Evolutionary conservation across 208 protist genomes (phyloP).

Genomic region (Phytomonas francai): DNA sequence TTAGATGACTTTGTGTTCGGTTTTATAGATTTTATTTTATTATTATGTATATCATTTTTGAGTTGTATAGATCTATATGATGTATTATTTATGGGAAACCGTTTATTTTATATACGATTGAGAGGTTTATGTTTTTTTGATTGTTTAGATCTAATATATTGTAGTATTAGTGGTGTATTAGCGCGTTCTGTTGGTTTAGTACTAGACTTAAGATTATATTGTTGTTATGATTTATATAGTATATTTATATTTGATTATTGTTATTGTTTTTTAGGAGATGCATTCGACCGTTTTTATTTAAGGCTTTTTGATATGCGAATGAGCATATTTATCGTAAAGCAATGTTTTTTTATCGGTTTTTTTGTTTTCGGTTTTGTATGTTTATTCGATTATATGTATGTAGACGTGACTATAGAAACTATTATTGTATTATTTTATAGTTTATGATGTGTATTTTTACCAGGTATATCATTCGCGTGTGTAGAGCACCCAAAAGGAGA

Average conservation of each 20-base stretch:
- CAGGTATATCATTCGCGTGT: slow-evolving; percentile 46
- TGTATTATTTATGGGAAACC: slow-evolving; percentile 45
- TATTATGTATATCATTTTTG: slow-evolving; percentile 52
- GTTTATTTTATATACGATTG: slow-evolving; percentile 47
- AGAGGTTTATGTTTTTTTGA: slow-evolving; percentile 35
- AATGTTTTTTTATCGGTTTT: slow-evolving; percentile 72
- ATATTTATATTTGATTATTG: slow-evolving; percentile 52
- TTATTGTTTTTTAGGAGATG: slow-evolving; percentile 51
- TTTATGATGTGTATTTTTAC: slow-evolving; percentile 52
- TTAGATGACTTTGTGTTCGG: slow-evolving; percentile 58
- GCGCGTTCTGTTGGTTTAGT: slow-evolving; percentile 33
- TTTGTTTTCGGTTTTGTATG: slow-evolving; percentile 61
- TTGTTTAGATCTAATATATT: slow-evolving; percentile 39
- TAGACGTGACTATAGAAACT: slow-evolving; percentile 46
- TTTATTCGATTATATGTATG: slow-evolving; percentile 72
- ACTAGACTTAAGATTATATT: slow-evolving; percentile 38
- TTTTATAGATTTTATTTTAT: slow-evolving; percentile 62
- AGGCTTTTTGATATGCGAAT: slow-evolving; percentile 53
- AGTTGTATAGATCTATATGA: slow-evolving; percentile 54
- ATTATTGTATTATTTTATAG: slow-evolving; percentile 52
- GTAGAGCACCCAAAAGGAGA: slow-evolving; percentile 56
- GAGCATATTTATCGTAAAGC: slow-evolving; percentile 51
- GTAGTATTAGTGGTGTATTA: slow-evolving; percentile 36
- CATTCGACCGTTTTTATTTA: slow-evolving; percentile 50
- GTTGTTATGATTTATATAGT: slow-evolving; percentile 63